Evolutionary conservation across 2,329 filamentous ascomycete species (phyloP).

Genomic region (Alternaria metachromatica): DNA sequence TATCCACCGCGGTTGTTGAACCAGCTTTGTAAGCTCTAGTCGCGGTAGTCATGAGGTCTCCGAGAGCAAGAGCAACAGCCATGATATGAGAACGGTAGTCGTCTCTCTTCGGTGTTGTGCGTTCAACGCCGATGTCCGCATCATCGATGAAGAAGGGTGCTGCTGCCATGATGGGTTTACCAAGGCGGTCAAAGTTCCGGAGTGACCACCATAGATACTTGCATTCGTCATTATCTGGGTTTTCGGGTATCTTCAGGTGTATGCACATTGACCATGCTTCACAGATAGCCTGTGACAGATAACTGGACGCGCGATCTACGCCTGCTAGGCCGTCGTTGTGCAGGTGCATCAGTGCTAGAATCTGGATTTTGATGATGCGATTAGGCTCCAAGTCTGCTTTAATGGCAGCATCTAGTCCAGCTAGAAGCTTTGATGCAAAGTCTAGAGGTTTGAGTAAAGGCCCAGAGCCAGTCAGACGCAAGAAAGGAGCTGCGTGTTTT

Average conservation of each 20-base stretch:
- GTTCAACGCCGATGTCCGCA: constrained; percentile 1
- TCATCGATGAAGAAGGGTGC: constrained; percentile 7
- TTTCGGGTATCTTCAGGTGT: background rate
- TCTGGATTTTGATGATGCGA: constrained; percentile 3
- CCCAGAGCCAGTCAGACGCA: background rate
- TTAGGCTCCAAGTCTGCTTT: constrained; percentile 6
- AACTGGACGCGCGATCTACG: background rate
- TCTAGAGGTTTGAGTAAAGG: background rate
- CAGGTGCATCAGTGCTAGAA: constrained; percentile 7
- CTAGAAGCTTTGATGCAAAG: constrained; percentile 3
- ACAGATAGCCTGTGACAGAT: background rate
- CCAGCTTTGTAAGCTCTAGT: constrained; percentile 7
- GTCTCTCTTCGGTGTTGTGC: background rate
- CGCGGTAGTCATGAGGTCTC: constrained; percentile 1
- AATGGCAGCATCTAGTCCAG: constrained; percentile 2
- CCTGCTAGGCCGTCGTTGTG: constrained; percentile 3
- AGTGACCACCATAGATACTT: constrained; percentile 8
- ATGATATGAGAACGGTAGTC: constrained; percentile 4
- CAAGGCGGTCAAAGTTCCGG: constrained; percentile 3
- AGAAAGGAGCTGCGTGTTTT: background rate
- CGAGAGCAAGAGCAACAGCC: background rate
- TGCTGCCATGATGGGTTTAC: constrained; percentile 5
- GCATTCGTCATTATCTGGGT: background rate
- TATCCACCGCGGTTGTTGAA: background rate
- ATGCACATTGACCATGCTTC: constrained; percentile 10